Evolutionary conservation across 2,329 filamentous ascomycete species (phyloP).

Genomic region (Botryotinia narcissicola): DNA sequence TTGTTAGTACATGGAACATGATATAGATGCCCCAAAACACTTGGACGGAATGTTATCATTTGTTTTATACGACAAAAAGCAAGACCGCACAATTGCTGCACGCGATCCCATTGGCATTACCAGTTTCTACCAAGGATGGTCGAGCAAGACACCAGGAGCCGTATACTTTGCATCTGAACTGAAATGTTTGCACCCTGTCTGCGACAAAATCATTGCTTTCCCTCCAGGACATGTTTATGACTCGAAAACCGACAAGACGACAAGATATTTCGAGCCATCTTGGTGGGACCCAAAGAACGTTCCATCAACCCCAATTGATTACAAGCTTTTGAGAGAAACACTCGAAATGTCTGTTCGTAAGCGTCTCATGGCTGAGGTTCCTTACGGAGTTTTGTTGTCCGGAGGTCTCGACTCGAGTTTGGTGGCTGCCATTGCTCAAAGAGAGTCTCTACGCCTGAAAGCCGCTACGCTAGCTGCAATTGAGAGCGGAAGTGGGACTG

Average conservation of each 20-base stretch:
- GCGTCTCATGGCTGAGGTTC: slow-evolving; percentile 97
- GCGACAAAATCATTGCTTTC: slow-evolving; percentile 92
- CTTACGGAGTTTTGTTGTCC: slow-evolving; percentile 92
- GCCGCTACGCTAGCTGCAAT: slow-evolving; percentile 54
- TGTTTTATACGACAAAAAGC: slow-evolving; percentile 92
- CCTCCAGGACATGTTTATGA: slow-evolving; percentile 96
- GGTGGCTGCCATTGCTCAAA: slow-evolving; percentile 91
- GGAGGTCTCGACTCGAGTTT: slow-evolving; percentile 94
- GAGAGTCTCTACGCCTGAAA: slow-evolving; percentile 79
- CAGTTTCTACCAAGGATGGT: slow-evolving; percentile 94
- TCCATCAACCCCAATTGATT: slow-evolving; percentile 77
- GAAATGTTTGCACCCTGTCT: slow-evolving; percentile 88
- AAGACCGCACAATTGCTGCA: slow-evolving; percentile 89
- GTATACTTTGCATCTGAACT: slow-evolving; percentile 97
- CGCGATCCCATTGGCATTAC: slow-evolving; percentile 96
- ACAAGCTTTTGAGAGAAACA: slow-evolving; percentile 74
- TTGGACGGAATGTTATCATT: slow-evolving; percentile 99
- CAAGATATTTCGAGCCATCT: slow-evolving; percentile 83
- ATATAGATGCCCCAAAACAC: slow-evolving; percentile 84
- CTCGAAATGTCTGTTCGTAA: slow-evolving; percentile 93
- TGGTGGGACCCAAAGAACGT: slow-evolving; percentile 87
- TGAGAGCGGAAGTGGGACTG: slow-evolving; percentile 41
- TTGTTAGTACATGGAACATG: slow-evolving; percentile 82
- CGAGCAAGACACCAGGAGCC: slow-evolving; percentile 75
- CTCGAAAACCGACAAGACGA: slow-evolving; percentile 81